A percentile compares a stretch with the other conserved stretches of the same genome.
These are phyloP conservation scores for Aureobasidium sp. DNA, from an alignment of 2,329 filamentous ascomycete genomes.

Conservation along the genomic window DNA sequence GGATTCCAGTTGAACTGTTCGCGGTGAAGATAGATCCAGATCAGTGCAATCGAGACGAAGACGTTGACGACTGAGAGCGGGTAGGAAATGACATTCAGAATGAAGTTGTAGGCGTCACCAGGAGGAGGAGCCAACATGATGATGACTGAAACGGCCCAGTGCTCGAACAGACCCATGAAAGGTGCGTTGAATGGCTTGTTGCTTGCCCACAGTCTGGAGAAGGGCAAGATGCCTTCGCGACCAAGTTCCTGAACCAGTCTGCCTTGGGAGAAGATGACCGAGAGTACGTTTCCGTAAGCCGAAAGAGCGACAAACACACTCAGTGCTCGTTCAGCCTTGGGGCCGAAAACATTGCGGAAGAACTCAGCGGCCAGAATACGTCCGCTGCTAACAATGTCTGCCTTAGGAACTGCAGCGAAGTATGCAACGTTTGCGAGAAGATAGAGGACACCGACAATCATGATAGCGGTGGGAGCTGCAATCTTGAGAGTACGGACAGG, in stretches of 20 bases:
- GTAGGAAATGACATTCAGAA: conserved; percentile 52
- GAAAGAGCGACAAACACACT: conserved; percentile 62
- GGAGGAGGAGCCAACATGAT: conserved; percentile 62
- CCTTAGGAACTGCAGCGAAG: conserved; percentile 48
- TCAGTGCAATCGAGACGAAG: conserved; percentile 41
- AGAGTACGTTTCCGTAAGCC: conserved; percentile 44
- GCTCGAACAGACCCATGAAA: conserved; percentile 54
- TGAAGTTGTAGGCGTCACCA: conserved; percentile 60
- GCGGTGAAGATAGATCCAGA: conserved; percentile 40
- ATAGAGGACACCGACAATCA: conserved; percentile 51
- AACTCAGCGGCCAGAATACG: conserved; percentile 51
- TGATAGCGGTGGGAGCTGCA: conserved; percentile 51
- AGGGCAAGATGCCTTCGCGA: conserved; percentile 50
- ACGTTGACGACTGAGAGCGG: conserved; percentile 43
- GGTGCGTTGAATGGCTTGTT: conserved; percentile 59
- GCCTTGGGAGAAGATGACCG: conserved; percentile 62
- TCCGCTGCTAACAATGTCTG: conserved; percentile 41
- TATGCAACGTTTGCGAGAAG: conserved; percentile 46
- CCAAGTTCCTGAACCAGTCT: conserved; percentile 60
- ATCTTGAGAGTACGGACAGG: conserved; percentile 52
- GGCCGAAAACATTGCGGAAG: conserved; percentile 51
- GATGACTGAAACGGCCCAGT: conserved; percentile 58
- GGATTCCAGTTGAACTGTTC: conserved; percentile 42
- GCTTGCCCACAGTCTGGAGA: conserved; percentile 55
- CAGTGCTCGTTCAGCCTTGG: conserved; percentile 49